Evolutionary conservation across 2,329 filamentous ascomycete species (phyloP), one percentile per base, ranked within the genome.

Genomic region (Exophiala phaeomuriformis): DNA sequence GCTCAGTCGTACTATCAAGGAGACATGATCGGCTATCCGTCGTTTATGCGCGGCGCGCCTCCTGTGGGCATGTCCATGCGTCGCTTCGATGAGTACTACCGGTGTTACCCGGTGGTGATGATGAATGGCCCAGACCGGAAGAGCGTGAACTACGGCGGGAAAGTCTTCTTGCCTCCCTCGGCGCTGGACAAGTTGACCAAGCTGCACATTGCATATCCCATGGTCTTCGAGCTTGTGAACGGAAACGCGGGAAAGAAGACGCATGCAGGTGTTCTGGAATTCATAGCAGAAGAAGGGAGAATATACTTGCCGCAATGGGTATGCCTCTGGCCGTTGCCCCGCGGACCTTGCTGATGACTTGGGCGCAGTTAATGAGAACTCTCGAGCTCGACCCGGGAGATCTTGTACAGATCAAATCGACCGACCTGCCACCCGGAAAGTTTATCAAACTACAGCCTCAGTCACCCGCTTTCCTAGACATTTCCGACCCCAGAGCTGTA

Each of bases 371-470:
- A 75, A 97, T 98, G 93, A 82, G 90, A 74, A 93, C 88, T 0
- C 80, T 98, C 3, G 75, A 80, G 1, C 82, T 98, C 52, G 91
- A 97, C 55, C 88, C 91, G 1, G 93, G 93, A 49, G 93, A 98
- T 66, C 83, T 98, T 64, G 80, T 98, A 2, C 90, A 98, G 72
- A 84, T 96, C 70, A 94, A 94, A 71, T 94, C 89, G 5, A 97
- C 93, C 1, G 91, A 95, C 40, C 80, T 98, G 10, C 88, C 90
- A 47, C 83, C 91, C 0, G 93, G 93, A 33, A 85, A 84, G 59
- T 85, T 95, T 70, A 94, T 98, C 75, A 98, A 98, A 73, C 81
- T 98, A 5, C 91, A 98, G 73, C 88, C 93, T 0, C 93, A 98
- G 72, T 90, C 88, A 27, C 83, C 87, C 49, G 86, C 85, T 64